A percentile compares a stretch with the other conserved stretches of the same genome.
phyloP scores from a whole-genome alignment of 441 rosid genomes.

The Sinapis alba region DNA sequence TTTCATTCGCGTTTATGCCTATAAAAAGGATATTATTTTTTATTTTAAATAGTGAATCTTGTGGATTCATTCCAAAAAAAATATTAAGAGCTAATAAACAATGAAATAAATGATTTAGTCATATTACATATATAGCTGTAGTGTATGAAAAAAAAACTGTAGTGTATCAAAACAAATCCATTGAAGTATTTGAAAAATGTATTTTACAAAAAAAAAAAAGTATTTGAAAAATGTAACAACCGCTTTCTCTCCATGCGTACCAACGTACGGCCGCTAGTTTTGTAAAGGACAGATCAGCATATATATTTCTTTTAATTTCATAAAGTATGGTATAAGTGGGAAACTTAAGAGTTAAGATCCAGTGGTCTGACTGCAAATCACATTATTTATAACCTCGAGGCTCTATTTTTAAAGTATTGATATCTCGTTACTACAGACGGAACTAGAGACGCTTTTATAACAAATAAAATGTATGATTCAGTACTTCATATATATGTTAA shows the following conservation, averaged over 20 bases:
- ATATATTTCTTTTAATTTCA: not conserved
- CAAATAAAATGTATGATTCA: too few species aligned
- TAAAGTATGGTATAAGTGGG: not conserved
- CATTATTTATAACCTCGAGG: conserved; percentile 4
- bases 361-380: not conserved
- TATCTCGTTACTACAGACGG: not conserved
- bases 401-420: not conserved
- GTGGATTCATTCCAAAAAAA: not conserved
- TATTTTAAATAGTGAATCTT: not conserved
- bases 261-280: conserved; percentile 21
- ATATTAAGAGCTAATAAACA: not conserved
- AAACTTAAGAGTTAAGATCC: not conserved
- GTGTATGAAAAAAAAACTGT: not conserved
- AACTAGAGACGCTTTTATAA: too few species aligned
- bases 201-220: too few species aligned
- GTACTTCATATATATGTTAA: too few species aligned
- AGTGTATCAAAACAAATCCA: not conserved
- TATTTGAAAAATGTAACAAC: not conserved
- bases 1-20: not conserved
- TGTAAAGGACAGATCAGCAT: conserved; percentile 18
- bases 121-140: not conserved
- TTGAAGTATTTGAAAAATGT: not conserved
- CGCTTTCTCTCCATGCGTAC: not conserved
- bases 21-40: too few species aligned
- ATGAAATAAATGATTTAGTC: not conserved